These are phyloP conservation scores for Candolleomyces eurysporus DNA, from an alignment of 768 basidiomycete genomes.

Conservation along the genomic window DNA sequence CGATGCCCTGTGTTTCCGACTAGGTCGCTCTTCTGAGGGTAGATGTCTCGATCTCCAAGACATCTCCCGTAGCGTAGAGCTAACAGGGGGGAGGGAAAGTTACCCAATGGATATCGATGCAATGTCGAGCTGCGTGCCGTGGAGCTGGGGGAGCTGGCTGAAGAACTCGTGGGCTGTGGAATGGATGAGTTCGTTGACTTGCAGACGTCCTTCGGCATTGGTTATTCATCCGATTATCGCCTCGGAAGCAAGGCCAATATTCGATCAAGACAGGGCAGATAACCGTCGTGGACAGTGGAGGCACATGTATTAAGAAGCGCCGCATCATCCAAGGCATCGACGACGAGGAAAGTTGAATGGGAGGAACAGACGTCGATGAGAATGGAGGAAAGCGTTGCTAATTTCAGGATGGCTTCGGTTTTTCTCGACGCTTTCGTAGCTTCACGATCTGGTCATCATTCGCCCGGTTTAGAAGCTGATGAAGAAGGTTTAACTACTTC, in stretches of 20 bases:
- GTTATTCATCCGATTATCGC: neutral
- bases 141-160: neutral
- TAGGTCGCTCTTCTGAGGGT: neutral
- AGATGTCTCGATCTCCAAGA: neutral
- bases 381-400: neutral
- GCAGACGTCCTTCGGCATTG: neutral
- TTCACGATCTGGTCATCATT: neutral
- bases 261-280: neutral
- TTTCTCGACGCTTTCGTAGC: neutral
- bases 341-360: neutral
- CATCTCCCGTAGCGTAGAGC: too few relatives aligned
- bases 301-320: neutral
- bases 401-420: neutral
- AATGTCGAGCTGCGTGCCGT: neutral
- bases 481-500: neutral
- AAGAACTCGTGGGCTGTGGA: neutral
- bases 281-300: neutral
- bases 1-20: neutral
- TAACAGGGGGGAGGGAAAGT: neutral
- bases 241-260: neutral
- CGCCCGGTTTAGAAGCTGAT: neutral
- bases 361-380: neutral
- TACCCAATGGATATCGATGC: neutral
- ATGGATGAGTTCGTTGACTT: neutral
- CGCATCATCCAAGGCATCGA: slow-evolving; percentile 1